Conservation (phyloP, 1,284 basidiomycete species). For the Microbotryomycetes sp. region DNA sequence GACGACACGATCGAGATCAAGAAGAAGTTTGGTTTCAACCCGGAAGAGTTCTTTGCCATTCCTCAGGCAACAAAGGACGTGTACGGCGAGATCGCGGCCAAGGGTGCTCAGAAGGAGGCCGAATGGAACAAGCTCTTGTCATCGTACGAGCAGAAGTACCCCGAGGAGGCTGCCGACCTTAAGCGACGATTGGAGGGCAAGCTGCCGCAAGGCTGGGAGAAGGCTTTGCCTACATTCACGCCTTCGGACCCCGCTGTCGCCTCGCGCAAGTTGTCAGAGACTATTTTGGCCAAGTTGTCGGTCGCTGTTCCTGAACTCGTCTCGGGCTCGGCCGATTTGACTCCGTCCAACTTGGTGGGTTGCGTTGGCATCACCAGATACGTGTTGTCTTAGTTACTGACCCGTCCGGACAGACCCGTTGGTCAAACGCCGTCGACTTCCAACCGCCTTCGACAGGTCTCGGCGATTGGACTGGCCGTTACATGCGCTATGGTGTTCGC, state of each 20-base stretch:
- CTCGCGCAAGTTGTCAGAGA: conserved; percentile 87
- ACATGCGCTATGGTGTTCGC: conserved; percentile 89
- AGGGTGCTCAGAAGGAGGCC: conserved; percentile 65
- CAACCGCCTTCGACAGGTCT: conserved; percentile 79
- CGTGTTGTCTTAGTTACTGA: background rate
- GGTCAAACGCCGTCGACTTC: conserved; percentile 77
- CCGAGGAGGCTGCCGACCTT: conserved; percentile 77
- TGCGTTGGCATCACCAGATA: background rate
- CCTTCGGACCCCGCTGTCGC: conserved; percentile 74
- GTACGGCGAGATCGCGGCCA: conserved; percentile 60
- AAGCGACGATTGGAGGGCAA: conserved; percentile 72
- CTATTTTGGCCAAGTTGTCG: conserved; percentile 69
- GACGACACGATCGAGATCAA: conserved; percentile 84
- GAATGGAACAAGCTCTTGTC: conserved; percentile 69
- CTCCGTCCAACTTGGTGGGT: conserved; percentile 24
- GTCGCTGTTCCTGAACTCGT: conserved; percentile 64
- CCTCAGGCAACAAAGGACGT: conserved; percentile 64
- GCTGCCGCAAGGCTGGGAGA: conserved; percentile 81
- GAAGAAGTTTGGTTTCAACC: conserved; percentile 73
- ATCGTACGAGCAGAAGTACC: conserved; percentile 68
- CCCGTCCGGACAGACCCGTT: conserved; percentile 55
- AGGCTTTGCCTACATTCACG: conserved; percentile 73
- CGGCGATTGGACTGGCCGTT: conserved; percentile 76
- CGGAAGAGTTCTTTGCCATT: conserved; percentile 70
- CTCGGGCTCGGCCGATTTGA: conserved; percentile 34